A percentile compares a stretch with the other conserved stretches of the same genome.
These are phyloP conservation scores for Corinectria fuckeliana DNA, from an alignment of 2,329 filamentous ascomycete species.

Conservation along the genomic window DNA sequence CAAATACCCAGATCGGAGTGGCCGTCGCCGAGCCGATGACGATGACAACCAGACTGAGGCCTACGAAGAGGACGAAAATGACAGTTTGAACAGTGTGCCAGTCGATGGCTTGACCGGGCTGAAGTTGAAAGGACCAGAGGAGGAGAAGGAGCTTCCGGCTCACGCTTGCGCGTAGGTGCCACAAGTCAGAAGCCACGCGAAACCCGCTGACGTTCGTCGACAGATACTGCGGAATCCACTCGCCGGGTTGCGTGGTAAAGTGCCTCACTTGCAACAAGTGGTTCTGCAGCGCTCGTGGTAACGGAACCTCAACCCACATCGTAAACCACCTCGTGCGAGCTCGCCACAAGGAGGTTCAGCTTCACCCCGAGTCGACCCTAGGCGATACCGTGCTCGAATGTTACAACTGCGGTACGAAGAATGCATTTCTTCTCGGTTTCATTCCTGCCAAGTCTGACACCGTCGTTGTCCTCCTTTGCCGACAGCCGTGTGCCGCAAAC, in stretches of 20 bases:
- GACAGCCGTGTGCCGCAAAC: constrained; percentile 93
- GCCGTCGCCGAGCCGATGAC: constrained; percentile 78
- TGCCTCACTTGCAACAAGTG: constrained; percentile 96
- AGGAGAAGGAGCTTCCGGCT: constrained; percentile 88
- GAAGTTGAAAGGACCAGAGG: constrained; percentile 65
- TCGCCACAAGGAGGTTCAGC: constrained; percentile 97
- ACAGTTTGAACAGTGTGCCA: constrained; percentile 79
- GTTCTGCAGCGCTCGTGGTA: constrained; percentile 98
- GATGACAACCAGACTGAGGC: constrained; percentile 89
- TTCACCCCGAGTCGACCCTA: constrained; percentile 90
- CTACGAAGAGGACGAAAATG: constrained; percentile 81
- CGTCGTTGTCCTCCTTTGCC: constrained; percentile 94
- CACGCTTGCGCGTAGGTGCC: constrained; percentile 91
- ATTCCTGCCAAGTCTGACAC: constrained; percentile 99
- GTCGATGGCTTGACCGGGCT: constrained; percentile 76
- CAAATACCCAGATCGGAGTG: constrained; percentile 66
- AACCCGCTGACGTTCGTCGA: constrained; percentile 33
- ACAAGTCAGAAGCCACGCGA: constrained; percentile 9
- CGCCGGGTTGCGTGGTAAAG: constrained; percentile 93
- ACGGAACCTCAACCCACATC: constrained; percentile 95
- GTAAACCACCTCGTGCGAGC: constrained; percentile 98
- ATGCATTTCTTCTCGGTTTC: constrained; percentile 96
- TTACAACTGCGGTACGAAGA: constrained; percentile 99
- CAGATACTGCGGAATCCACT: constrained; percentile 97
- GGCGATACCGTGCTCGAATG: constrained; percentile 97